These are phyloP conservation scores for Gossypium stocksii DNA, from an alignment of 345 rosid genomes.

Conservation along the genomic window DNA sequence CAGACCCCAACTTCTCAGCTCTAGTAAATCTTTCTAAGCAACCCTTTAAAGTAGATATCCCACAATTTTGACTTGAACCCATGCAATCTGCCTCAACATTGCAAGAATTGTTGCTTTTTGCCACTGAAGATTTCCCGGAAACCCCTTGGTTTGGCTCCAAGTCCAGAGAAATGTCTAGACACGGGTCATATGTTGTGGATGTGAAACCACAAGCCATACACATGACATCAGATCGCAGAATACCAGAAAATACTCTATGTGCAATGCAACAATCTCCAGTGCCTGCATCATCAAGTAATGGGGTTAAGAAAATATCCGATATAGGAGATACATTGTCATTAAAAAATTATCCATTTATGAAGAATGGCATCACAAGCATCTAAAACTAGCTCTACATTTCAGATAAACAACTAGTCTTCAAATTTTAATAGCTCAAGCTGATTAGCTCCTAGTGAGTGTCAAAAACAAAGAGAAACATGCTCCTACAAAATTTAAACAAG, in stretches of 20 bases:
- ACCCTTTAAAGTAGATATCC: constrained; percentile 47
- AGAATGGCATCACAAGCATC: not conserved
- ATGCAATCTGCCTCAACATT: constrained; percentile 43
- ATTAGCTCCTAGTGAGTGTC: not conserved
- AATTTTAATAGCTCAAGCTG: not conserved
- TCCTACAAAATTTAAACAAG: constrained; percentile 9
- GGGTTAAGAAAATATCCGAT: not conserved
- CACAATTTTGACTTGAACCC: constrained; percentile 32
- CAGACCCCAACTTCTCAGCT: constrained; percentile 62
- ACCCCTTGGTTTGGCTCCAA: constrained; percentile 46
- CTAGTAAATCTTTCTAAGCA: constrained; percentile 61
- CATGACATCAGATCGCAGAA: constrained; percentile 65
- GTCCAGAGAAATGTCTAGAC: constrained; percentile 56
- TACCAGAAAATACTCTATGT: constrained; percentile 54
- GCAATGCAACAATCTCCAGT: constrained; percentile 59
- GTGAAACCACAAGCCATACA: constrained; percentile 65
- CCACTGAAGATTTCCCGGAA: constrained; percentile 13
- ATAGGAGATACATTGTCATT: not conserved
- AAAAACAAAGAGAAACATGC: not conserved
- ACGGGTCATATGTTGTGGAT: constrained; percentile 61
- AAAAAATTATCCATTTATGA: not conserved
- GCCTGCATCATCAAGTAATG: constrained; percentile 31
- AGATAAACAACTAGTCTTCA: not conserved
- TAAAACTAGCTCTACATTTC: not conserved
- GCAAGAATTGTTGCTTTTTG: constrained; percentile 30